Percentiles rank a stretch among this genome's conserved stretches.
Conservation (phyloP, 176 grass and related monocot genomes). For the Carex kokanica region DNA sequence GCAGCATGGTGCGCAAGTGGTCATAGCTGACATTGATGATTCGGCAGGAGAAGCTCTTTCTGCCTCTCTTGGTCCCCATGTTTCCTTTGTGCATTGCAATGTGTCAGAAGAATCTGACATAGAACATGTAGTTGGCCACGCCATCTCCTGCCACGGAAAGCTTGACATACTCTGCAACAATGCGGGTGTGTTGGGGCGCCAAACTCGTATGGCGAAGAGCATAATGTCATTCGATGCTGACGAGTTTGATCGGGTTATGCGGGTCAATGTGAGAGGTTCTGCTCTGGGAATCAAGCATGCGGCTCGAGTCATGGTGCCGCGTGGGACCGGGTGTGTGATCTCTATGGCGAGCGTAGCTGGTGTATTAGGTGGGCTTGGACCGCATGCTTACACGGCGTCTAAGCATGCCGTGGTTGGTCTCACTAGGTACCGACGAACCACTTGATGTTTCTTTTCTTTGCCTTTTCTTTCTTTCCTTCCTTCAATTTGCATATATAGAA, state of each 20-base stretch:
- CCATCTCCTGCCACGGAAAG: conserved; percentile 45
- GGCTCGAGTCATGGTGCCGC: conserved; percentile 59
- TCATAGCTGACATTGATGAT: conserved; percentile 75
- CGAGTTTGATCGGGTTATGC: conserved; percentile 89
- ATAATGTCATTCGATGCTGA: conserved; percentile 68
- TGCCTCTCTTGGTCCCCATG: conserved; percentile 41
- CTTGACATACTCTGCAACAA: conserved; percentile 83
- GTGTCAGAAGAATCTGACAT: conserved; percentile 68
- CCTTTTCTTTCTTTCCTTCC: neutral
- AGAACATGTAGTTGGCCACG: conserved; percentile 34
- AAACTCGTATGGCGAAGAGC: conserved; percentile 73
- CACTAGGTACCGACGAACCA: conserved; percentile 37
- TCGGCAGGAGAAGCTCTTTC: conserved; percentile 44
- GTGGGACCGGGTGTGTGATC: conserved; percentile 60
- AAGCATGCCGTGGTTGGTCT: conserved; percentile 96
- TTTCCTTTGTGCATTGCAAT: conserved; percentile 62
- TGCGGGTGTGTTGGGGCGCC: conserved; percentile 80
- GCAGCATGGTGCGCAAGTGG: conserved; percentile 62
- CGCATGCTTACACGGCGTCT: conserved; percentile 91
- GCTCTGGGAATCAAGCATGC: conserved; percentile 98
- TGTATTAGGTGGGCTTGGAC: conserved; percentile 78
- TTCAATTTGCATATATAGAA: neutral
- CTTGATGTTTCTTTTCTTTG: neutral
- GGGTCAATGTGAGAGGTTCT: conserved; percentile 85
- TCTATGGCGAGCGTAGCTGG: conserved; percentile 93